Percentiles rank a stretch among this genome's conserved stretches.
These are phyloP conservation scores for Petrea volubilis DNA, from an alignment of 257 asterid species.

Conservation along the genomic window DNA sequence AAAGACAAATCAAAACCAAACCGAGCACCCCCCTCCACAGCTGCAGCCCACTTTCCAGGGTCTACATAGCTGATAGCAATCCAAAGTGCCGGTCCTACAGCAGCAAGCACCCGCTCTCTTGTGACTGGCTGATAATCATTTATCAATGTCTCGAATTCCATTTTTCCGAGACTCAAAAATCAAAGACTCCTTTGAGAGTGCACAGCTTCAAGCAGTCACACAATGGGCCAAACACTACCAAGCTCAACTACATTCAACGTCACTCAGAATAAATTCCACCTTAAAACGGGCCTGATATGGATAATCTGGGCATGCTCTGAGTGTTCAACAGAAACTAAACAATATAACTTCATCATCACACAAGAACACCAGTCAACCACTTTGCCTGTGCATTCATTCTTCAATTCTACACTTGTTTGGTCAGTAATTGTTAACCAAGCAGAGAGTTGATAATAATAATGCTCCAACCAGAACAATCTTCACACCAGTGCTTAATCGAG, in stretches of 20 bases:
- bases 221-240: constrained; percentile 12
- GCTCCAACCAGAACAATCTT: constrained; percentile 34
- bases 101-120: constrained; percentile 62
- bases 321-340: not conserved
- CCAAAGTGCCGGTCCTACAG: constrained; percentile 78
- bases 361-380: constrained; percentile 17
- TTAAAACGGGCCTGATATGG: not conserved
- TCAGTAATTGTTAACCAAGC: constrained; percentile 21
- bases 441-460: constrained; percentile 20
- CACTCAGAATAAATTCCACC: constrained; percentile 25
- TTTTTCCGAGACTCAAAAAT: constrained; percentile 29
- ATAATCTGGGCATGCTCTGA: constrained; percentile 28
- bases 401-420: constrained; percentile 1
- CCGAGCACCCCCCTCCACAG: constrained; percentile 90
- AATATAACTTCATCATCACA: constrained; percentile 22
- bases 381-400: constrained; percentile 13
- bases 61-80: constrained; percentile 84
- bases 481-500: constrained; percentile 25
- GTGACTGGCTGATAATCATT: constrained; percentile 38
- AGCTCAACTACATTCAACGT: constrained; percentile 34
- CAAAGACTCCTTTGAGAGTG: constrained; percentile 25
- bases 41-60: constrained; percentile 98
- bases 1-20: constrained; percentile 72
- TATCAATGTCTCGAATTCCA: constrained; percentile 56
- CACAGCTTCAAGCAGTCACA: constrained; percentile 33